A percentile compares a stretch with the other conserved stretches of the same genome.
Conservation (phyloP, 768 basidiomycete genomes). For the Trametes coccinea region DNA sequence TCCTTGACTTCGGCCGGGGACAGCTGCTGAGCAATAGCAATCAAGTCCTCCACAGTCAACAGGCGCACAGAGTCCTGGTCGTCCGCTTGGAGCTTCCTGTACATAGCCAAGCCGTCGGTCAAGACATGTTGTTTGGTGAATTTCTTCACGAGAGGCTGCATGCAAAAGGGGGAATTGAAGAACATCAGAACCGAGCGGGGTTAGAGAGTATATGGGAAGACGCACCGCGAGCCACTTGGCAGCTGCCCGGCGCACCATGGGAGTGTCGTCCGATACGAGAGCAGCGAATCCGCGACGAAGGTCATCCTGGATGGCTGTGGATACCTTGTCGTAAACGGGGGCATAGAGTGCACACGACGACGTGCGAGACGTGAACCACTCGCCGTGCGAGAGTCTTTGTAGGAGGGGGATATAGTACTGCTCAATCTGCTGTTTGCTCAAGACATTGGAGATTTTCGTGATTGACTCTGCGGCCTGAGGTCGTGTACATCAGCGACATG, state of each 20-base stretch:
- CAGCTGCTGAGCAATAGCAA: constrained; percentile 85
- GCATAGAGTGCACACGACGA: constrained; percentile 94
- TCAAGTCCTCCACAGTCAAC: constrained; percentile 93
- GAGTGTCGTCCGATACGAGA: constrained; percentile 91
- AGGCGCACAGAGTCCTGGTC: constrained; percentile 98
- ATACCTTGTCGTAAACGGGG: constrained; percentile 82
- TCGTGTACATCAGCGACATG: not conserved
- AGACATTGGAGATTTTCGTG: constrained; percentile 78
- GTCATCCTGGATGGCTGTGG: constrained; percentile 76
- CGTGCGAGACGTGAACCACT: constrained; percentile 98
- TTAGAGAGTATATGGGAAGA: constrained; percentile 27
- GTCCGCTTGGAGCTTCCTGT: constrained; percentile 90
- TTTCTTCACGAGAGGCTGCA: constrained; percentile 75
- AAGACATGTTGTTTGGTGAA: constrained; percentile 80
- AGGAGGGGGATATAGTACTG: constrained; percentile 90
- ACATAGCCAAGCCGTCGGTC: constrained; percentile 86
- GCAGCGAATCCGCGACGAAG: constrained; percentile 81
- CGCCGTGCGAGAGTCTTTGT: constrained; percentile 85
- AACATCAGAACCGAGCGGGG: constrained; percentile 20
- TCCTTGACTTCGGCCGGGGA: constrained; percentile 89
- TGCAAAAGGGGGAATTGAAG: not conserved
- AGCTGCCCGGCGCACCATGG: constrained; percentile 96
- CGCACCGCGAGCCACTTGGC: constrained; percentile 95
- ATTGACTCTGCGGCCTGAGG: constrained; percentile 94
- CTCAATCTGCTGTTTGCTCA: constrained; percentile 81